Conservation (phyloP, 202 grass and related monocot species). For the Saccharum hybrid region DNA sequence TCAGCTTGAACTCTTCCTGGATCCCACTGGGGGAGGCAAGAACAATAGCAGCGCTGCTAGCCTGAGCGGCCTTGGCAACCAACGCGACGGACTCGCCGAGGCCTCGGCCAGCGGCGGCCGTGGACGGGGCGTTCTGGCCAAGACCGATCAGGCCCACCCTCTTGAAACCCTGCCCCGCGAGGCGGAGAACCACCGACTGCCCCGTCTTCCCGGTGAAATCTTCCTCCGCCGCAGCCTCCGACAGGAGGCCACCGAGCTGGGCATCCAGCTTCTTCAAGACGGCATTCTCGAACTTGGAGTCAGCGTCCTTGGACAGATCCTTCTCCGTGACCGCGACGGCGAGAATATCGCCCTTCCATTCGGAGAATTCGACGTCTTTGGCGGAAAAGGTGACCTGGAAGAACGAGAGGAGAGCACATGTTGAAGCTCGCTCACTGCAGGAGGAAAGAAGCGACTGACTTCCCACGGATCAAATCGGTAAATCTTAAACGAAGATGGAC, state of each 20-base stretch:
- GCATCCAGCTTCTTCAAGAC: constrained; percentile 71
- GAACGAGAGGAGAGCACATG: not conserved
- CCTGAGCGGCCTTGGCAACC: constrained; percentile 83
- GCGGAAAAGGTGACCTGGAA: constrained; percentile 72
- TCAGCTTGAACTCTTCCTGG: constrained; percentile 60
- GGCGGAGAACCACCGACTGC: constrained; percentile 77
- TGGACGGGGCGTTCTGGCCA: constrained; percentile 65
- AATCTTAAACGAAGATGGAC: constrained; percentile 18
- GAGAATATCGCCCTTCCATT: constrained; percentile 92
- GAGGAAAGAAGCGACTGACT: not conserved
- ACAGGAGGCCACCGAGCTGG: constrained; percentile 76
- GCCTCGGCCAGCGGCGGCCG: constrained; percentile 46
- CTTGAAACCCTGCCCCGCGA: constrained; percentile 82
- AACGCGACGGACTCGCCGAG: constrained; percentile 76
- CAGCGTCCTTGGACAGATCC: constrained; percentile 75
- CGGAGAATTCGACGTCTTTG: constrained; percentile 67
- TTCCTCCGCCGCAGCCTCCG: constrained; percentile 73
- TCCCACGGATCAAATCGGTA: not conserved
- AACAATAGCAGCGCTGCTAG: constrained; percentile 68
- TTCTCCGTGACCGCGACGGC: constrained; percentile 86
- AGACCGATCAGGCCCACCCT: constrained; percentile 80
- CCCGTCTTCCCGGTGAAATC: constrained; percentile 88
- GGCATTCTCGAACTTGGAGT: constrained; percentile 85
- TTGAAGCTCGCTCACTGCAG: constrained; percentile 42
- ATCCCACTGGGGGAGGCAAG: constrained; percentile 63